Conservation (phyloP, 257 asterid genomes). For the Rauvolfia tetraphylla region DNA sequence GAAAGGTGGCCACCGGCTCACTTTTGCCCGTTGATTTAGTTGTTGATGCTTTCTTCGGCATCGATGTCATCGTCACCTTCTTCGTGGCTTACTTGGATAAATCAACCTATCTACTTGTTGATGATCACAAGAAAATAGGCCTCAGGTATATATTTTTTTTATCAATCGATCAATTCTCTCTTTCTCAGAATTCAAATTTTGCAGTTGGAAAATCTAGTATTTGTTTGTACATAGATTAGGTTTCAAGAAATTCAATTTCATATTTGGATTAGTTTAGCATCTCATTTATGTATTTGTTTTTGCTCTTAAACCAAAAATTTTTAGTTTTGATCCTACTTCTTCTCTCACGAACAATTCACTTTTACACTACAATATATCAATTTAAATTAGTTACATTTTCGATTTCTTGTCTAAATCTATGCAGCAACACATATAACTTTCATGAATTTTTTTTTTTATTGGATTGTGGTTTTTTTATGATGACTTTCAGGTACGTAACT, state of each 20-base stretch:
- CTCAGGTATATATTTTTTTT: slow-evolving; percentile 41
- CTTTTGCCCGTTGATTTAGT: slow-evolving; percentile 70
- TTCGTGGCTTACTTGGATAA: slow-evolving; percentile 84
- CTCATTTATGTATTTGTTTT: too few species aligned
- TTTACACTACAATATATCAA: too few species aligned
- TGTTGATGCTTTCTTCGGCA: slow-evolving; percentile 69
- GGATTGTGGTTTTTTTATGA: neutral
- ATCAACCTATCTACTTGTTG: slow-evolving; percentile 67
- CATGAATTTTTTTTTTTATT: neutral
- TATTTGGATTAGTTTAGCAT: too few species aligned
- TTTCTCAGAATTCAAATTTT: too few species aligned
- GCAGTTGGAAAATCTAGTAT: too few species aligned
- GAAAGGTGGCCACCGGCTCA: slow-evolving; percentile 48
- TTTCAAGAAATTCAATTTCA: too few species aligned
- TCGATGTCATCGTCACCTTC: slow-evolving; percentile 76
- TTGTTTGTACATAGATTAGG: too few species aligned
- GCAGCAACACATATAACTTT: too few species aligned
- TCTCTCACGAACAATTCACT: too few species aligned
- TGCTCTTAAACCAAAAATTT: too few species aligned
- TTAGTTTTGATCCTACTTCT: too few species aligned
- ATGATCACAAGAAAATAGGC: slow-evolving; percentile 71
- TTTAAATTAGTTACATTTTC: too few species aligned
- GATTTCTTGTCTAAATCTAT: neutral
- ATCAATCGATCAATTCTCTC: neutral
- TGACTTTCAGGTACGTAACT: slow-evolving; percentile 46